Conservation (phyloP, 306 rosid species). For the Sophora flavescens region DNA sequence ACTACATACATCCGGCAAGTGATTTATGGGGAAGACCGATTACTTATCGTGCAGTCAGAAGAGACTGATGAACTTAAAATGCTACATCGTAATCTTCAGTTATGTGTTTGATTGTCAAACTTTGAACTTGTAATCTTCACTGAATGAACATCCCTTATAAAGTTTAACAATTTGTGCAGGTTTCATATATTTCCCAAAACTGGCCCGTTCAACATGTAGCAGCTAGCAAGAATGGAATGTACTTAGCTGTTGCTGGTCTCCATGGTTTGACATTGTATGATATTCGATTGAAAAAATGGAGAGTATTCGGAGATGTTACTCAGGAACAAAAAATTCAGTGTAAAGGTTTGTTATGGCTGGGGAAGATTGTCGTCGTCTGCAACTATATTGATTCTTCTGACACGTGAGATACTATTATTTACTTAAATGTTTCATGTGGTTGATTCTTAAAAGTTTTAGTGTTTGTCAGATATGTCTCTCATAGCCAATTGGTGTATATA, state of each 20-base stretch:
- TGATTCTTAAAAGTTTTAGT: conserved; percentile 40
- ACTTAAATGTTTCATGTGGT: conserved; percentile 37
- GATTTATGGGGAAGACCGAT: conserved; percentile 87
- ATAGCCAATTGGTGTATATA: conserved; percentile 31
- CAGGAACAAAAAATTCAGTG: conserved; percentile 95
- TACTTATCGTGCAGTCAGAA: conserved; percentile 92
- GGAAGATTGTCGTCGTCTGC: conserved; percentile 97
- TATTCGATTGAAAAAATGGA: conserved; percentile 86
- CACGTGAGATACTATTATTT: conserved; percentile 72
- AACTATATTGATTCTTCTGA: conserved; percentile 84
- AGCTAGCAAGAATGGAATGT: conserved; percentile 96
- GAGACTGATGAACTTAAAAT: conserved; percentile 96
- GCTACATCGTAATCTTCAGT: conserved; percentile 96
- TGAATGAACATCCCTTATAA: conserved; percentile 53
- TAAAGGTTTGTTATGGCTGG: conserved; percentile 97
- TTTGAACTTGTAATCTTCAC: conserved; percentile 33
- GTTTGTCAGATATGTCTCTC: conserved; percentile 17
- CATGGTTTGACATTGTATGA: conserved; percentile 95
- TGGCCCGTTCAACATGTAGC: conserved; percentile 99
- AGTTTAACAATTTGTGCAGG: conserved; percentile 59
- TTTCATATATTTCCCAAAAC: conserved; percentile 95
- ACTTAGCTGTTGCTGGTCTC: conserved; percentile 87
- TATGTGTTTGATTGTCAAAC: conserved; percentile 56
- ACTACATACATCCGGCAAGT: conserved; percentile 89
- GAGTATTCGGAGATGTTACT: conserved; percentile 94